Base-by-base conservation (phyloP, 805 yeast genomes). In the Yamadazyma paraphyllophila region DNA sequence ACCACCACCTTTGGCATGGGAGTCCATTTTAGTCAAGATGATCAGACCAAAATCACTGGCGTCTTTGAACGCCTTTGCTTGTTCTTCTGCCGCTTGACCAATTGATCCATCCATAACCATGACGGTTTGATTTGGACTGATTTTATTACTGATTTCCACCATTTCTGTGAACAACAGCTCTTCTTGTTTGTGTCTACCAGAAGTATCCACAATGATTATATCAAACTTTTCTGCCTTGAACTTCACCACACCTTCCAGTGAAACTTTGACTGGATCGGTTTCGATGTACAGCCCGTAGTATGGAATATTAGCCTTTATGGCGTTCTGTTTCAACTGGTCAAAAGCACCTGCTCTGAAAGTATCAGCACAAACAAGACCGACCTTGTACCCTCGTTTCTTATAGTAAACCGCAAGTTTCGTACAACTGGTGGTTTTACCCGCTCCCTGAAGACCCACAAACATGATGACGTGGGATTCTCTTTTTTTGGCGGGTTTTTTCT, bases 261-360 rank as follows among this genome's bases (percentile, higher is more conserved):
- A 92, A 25, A 92, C 96, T 51, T 80, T 83, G 9, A 88, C 98
- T 1, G 99, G 99, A 60, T 94, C 96, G 1, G 96, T 88, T 69
- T 92, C 98, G 2, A 94, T 82, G 66, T 94, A 94, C 6, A 96
- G 86, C 57, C 99, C 99, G 65, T 82, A 92, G 67, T 81, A 92
- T 37, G 99, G 98, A 45, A 92, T 88, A 55, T 85, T 82, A 1
- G 99, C 95, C 71, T 89, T 88, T 44, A 92, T 89, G 17, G 99
- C 98, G 66, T 92, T 92, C 68, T 92, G 99, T 65, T 94, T 92
- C 67, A 92, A 78, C 74, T 92, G 99, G 69, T 92, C 99, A 73
- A 92, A 92, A 2, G 99, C 99, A 77, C 99, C 99, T 31, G 99
- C 99, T 77, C 99, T 83, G 76, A 92, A 94, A 26, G 99, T 94